These are phyloP conservation scores for Primulina huaijiensis DNA, from an alignment of 257 asterid genomes.

Conservation along the genomic window DNA sequence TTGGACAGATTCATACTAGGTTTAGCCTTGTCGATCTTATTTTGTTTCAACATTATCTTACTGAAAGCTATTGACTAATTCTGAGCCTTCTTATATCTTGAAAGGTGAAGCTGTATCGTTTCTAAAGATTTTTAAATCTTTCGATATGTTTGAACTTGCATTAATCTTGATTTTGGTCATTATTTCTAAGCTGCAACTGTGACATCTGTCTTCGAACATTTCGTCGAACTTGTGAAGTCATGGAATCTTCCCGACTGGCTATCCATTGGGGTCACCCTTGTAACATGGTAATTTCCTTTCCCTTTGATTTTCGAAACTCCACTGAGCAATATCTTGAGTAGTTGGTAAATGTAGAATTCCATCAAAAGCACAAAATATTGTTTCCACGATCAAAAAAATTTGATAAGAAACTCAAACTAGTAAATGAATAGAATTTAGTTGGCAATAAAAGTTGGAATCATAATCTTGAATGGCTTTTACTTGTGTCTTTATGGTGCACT, in stretches of 20 bases:
- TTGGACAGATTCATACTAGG: too few species aligned
- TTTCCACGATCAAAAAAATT: too few species aligned
- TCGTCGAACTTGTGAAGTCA: slow-evolving; percentile 69
- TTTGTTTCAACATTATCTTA: too few species aligned
- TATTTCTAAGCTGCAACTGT: slow-evolving; percentile 55
- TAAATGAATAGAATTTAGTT: too few species aligned
- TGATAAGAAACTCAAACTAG: too few species aligned
- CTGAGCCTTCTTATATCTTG: too few species aligned
- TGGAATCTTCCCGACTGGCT: slow-evolving; percentile 82
- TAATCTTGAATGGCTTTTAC: background rate
- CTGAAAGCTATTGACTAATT: too few species aligned
- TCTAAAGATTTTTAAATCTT: too few species aligned
- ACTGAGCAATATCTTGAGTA: background rate
- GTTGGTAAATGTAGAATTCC: background rate
- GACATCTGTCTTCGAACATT: slow-evolving; percentile 60
- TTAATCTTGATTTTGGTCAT: slow-evolving; percentile 21
- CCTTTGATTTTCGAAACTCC: background rate
- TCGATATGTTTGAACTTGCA: background rate
- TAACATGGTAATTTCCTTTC: slow-evolving; percentile 60
- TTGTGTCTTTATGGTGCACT: background rate
- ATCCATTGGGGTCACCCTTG: slow-evolving; percentile 97
- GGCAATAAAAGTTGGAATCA: background rate
- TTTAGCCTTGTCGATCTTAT: too few species aligned
- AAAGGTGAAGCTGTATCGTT: too few species aligned
- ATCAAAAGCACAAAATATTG: too few species aligned